Evolutionary conservation across 1,139 yeast species (phyloP), one percentile per base, ranked within the genome.

Genomic region (Taphrina communis): DNA sequence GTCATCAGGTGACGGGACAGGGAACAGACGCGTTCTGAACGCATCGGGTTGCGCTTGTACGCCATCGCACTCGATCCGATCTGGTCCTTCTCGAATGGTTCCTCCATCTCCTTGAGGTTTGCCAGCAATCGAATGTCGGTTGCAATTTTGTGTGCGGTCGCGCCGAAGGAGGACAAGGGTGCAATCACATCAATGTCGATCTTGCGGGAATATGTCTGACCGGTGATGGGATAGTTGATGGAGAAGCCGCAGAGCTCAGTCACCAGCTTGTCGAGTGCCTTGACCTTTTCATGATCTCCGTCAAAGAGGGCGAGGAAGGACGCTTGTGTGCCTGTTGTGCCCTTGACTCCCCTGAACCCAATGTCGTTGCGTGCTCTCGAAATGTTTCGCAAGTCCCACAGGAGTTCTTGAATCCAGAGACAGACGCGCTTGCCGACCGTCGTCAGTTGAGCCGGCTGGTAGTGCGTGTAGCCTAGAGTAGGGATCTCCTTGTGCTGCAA

Each of bases 1-100:
- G 97, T 89, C 74, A 97, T 97, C 80, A 94, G 81, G 80, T 94
- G 98, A 83, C 99, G 90, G 38, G 98, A 87, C 74, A 95, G 85
- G 36, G 99, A 94, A 82, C 99, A 94, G 71, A 94, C 98, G 80
- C 99, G 88, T 83, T 94, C 99, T 78, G 95, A 89, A 83, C 99
- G 89, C 99, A 94, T 94, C 80, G 99, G 99, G 83, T 94, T 94
- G 82, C 99, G 90, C 86, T 94, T 94, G 84, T 94, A 94, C 39
- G 99, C 99, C 99, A 94, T 94, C 55, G 99, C 99, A 70, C 93
- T 86, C 25, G 98, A 93, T 53, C 99, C 99, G 78, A 94, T 94
- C 83, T 94, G 99, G 35, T 94, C 87, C 81, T 90, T 91, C 83
- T 94, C 99, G 78, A 94, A 95, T 39, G 99, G 99, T 80, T 94